These are phyloP conservation scores for Tuber microsphaerosporum DNA, from an alignment of 495 filamentous ascomycete genomes.

Conservation along the genomic window DNA sequence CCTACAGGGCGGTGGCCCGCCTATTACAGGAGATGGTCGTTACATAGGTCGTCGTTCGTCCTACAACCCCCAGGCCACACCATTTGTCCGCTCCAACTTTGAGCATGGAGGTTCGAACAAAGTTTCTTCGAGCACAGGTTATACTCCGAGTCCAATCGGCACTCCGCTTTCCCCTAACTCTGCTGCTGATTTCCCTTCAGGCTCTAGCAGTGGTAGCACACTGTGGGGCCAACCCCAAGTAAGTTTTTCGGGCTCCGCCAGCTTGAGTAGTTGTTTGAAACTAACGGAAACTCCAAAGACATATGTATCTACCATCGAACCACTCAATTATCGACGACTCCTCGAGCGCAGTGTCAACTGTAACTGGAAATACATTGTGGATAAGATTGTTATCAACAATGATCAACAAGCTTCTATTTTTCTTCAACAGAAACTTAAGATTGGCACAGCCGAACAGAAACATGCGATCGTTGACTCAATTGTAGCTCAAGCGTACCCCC, in stretches of 20 bases:
- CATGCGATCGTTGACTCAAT: slow-evolving; percentile 95
- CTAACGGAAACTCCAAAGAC: slow-evolving; percentile 43
- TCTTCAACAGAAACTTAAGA: slow-evolving; percentile 96
- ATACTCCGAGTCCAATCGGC: slow-evolving; percentile 65
- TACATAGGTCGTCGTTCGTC: slow-evolving; percentile 41
- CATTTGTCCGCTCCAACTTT: slow-evolving; percentile 39
- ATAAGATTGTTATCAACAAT: slow-evolving; percentile 98
- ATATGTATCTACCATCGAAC: slow-evolving; percentile 79
- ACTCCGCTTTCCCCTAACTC: slow-evolving; percentile 74
- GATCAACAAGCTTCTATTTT: slow-evolving; percentile 99
- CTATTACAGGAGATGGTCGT: slow-evolving; percentile 39
- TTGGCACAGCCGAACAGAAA: slow-evolving; percentile 90
- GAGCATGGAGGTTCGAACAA: slow-evolving; percentile 44
- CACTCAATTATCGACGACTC: slow-evolving; percentile 92
- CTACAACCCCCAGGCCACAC: slow-evolving; percentile 39
- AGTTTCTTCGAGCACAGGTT: slow-evolving; percentile 45
- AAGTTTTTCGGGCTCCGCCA: slow-evolving; percentile 44
- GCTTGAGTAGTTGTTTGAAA: neutral
- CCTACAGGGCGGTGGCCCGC: slow-evolving; percentile 39
- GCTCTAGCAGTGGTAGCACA: slow-evolving; percentile 31
- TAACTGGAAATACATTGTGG: slow-evolving; percentile 99
- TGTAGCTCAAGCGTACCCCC: slow-evolving; percentile 84
- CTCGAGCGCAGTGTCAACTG: slow-evolving; percentile 94
- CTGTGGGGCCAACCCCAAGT: slow-evolving; percentile 48
- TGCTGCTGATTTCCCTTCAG: slow-evolving; percentile 68